Evolutionary conservation across 2,329 filamentous ascomycete genomes (phyloP), one percentile per base, ranked within the genome.

Genomic region (Monascus ruber): DNA sequence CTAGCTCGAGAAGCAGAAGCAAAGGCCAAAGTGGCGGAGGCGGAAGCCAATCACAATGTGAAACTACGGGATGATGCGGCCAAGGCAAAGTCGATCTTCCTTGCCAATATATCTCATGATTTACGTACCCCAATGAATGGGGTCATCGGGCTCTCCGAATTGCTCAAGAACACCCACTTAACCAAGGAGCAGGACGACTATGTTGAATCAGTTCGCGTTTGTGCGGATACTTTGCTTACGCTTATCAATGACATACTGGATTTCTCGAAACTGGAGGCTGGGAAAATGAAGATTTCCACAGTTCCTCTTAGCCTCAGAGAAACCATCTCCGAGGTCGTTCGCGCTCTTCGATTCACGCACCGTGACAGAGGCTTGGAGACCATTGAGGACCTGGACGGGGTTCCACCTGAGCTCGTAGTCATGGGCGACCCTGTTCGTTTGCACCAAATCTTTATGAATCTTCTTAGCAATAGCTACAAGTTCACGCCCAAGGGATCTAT

Each of bases 81-180:
- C 5, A 77, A 72, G 51, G 76, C 76, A 1, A 98, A 98, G 66
- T 96, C 91, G 0, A 71, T 96, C 6, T 96, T 96, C 65, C 93
- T 98, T 46, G 91, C 91, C 11, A 96, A 96, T 52, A 94, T 96
- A 37, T 79, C 74, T 1, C 79, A 83, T 49, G 79, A 96, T 60
- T 71, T 98, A 29, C 93, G 94, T 57, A 98, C 91, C 1, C 91
- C 91, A 0, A 72, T 96, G 41, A 96, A 96, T 55, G 91, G 89
- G 8, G 95, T 96, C 36, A 71, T 98, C 52, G 91, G 91, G 28
- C 74, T 79, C 62, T 76, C 72, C 2, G 76, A 80, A 49, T 60
- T 80, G 33, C 64, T 80, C 24, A 79, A 79, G 49, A 68, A 67
- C 5, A 79, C 74, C 6, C 59, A 56, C 5, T 49, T 80, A 31